Base-by-base conservation (phyloP, 345 rosid species). In the Camelina hispida region DNA sequence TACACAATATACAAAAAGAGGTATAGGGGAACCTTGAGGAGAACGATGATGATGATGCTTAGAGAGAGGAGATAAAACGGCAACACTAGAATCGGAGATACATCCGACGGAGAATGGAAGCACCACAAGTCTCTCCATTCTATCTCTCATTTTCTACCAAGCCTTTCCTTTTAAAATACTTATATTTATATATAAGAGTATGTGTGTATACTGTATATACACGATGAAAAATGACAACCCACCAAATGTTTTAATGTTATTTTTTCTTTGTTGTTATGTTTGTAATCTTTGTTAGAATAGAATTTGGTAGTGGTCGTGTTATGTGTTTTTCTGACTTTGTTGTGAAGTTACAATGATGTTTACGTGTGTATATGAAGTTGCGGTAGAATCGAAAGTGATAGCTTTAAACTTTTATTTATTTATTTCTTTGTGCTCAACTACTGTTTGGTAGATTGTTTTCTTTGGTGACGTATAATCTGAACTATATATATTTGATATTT, bases 81-180 rank as follows among this genome's bases (percentile, higher is more conserved):
- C 88, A 54, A 90, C 88, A 68, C 96, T 87, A 40, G 93, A 85
- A 35, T 84, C 89, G 55, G 93, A 90, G 62, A 88, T 77, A 68
- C 96, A 90, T 28, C 96, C 93, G 22, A 80, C 78, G 9, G 96
- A 82, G 83, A 90, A 90, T 22, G 96, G 96, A 80, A 90, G 91
- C 61, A 88, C 82, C 57, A 87, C 93, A 76, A 90, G 77, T 61
- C 89, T 85, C 81, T 90, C 96, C 91, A 90, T 85, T 81, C 81
- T 83, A 53, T 89, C 92, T 84, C 85, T 87, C 96, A 89, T 87
- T 54, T 73, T 74, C 63, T 74, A 56, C 50, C 38, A 75, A 72
- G 69, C 15, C 58, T 66, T 72, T 58, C 73, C 77, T 72, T 77
- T n/a, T 57, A 77, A 62, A n/a, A 8, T 66, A 71, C 63, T 72